Percentiles rank a stretch among this genome's conserved stretches.
phyloP scores from a whole-genome alignment of 1,284 basidiomycete species.

The Thecaphora thlaspeos region DNA sequence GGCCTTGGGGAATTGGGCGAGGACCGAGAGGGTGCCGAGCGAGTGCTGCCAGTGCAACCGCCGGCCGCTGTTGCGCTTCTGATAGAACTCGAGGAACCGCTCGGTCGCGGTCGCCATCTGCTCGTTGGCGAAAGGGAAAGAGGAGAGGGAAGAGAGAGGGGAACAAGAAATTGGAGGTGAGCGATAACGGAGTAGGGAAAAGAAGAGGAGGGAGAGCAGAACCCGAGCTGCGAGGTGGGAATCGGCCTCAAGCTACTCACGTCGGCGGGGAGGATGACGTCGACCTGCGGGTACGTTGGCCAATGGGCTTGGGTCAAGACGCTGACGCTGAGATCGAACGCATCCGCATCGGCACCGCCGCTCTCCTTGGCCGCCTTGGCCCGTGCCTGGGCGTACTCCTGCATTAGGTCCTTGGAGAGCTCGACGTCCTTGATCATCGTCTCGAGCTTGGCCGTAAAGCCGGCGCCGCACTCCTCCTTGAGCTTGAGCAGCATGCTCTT shows the following conservation, averaged over 20 bases:
- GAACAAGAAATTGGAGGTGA: slow-evolving; percentile 9
- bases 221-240: no score
- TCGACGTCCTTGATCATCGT: slow-evolving; percentile 85
- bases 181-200: no score
- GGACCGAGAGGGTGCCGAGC: slow-evolving; percentile 47
- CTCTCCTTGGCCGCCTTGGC: slow-evolving; percentile 51
- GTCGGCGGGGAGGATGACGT: slow-evolving; percentile 34
- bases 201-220: no score
- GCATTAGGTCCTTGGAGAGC: slow-evolving; percentile 70
- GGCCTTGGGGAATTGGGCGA: slow-evolving; percentile 57
- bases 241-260: slow-evolving; percentile 1
- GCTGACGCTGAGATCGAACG: slow-evolving; percentile 62
- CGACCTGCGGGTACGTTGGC: slow-evolving; percentile 59
- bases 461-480: slow-evolving; percentile 86
- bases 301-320: slow-evolving; percentile 65
- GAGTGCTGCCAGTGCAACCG: slow-evolving; percentile 54
- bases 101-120: slow-evolving; percentile 16
- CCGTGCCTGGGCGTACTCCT: slow-evolving; percentile 60
- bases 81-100: slow-evolving; percentile 49
- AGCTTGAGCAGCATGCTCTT: slow-evolving; percentile 81
- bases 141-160: slow-evolving; percentile 10
- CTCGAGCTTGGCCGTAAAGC: slow-evolving; percentile 77
- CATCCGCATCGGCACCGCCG: slow-evolving; percentile 4
- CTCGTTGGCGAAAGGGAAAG: no score
- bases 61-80: slow-evolving; percentile 48